Base-by-base conservation (phyloP, 441 rosid genomes). In the Gossypium aridum region DNA sequence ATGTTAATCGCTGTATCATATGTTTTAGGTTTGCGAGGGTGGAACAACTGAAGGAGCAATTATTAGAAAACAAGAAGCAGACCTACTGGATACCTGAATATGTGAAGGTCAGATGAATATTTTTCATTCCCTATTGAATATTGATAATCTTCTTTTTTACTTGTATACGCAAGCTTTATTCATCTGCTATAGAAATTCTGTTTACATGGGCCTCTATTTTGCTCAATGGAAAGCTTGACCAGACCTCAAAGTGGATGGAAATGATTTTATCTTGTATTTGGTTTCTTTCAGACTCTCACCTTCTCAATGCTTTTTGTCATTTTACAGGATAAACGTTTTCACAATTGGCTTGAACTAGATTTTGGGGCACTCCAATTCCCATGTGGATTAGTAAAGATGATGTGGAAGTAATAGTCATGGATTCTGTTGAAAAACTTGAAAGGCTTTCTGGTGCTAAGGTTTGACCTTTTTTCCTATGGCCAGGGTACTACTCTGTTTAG, bases 281-380 rank as follows among this genome's bases (percentile, higher is more conserved):
- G 13, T 14, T 23, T 68, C 8, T 69, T 47, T 69, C 1, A 31
- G 49, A 34, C 10, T 55, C 34, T 31, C 13, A 56, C 3, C 10
- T 20, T 37, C 13, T 22, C 43, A 7, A n/a, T 26, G 2, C 16
- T 34, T 43, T 34, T 56, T 75, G 64, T 69, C 65, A 5, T 61
- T 61, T 61, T 14, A 16, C 89, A 96, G 99, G 98, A 94, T 47
- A 94, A 97, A 77, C 92, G 98, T 63, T 97, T 97, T 81, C 99
- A 97, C 80, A 97, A 97, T 85, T 97, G 99, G 99, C 90, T 97
- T 64, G 99, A 97, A 81, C 94, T 85, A 85, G 99, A 77, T 97
- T 94, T 82, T 97, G 99, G 99, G 99, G 99, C 59, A 97, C 99
- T 67, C 99, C 99, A 76, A 93, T 94, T 70, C 99, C 99, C 4